Evolutionary conservation across 208 protist genomes (phyloP).

Genomic region (Trypanosoma cruzi): DNA sequence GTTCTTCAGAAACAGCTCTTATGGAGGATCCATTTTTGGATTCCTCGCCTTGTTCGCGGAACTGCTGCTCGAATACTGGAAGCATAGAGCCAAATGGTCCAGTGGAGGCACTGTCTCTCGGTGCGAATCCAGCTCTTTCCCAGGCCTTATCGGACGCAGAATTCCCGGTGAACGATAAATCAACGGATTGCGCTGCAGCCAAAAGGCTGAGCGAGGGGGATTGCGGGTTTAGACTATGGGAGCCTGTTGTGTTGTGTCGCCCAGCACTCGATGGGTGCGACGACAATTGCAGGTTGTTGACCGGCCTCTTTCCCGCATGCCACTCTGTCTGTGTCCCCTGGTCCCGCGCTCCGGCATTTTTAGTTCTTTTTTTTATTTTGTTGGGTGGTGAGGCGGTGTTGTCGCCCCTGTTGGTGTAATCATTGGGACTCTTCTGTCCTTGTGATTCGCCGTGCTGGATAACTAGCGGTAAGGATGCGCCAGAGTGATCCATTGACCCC

Average conservation of each 20-base stretch:
- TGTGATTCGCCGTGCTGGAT: not conserved
- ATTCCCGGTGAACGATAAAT: not conserved
- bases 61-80: slow-evolving; percentile 1
- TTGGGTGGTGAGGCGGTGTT: not conserved
- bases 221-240: not conserved
- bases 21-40: not conserved
- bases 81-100: not conserved
- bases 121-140: not conserved
- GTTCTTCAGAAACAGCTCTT: not conserved
- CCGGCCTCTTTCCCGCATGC: not conserved
- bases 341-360: not conserved
- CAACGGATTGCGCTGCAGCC: not conserved
- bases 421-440: not conserved
- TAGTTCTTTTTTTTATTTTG: not conserved
- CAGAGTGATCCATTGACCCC: not conserved
- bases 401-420: not conserved
- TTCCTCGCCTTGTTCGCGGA: not conserved
- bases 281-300: not conserved
- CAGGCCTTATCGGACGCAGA: not conserved
- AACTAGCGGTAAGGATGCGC: not conserved
- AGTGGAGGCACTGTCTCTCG: not conserved
- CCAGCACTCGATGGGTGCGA: not conserved
- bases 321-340: not conserved
- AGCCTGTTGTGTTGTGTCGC: not conserved
- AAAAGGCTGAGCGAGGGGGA: not conserved